phyloP scores from a whole-genome alignment of 208 protist genomes.

The Entamoeba invadens region DNA sequence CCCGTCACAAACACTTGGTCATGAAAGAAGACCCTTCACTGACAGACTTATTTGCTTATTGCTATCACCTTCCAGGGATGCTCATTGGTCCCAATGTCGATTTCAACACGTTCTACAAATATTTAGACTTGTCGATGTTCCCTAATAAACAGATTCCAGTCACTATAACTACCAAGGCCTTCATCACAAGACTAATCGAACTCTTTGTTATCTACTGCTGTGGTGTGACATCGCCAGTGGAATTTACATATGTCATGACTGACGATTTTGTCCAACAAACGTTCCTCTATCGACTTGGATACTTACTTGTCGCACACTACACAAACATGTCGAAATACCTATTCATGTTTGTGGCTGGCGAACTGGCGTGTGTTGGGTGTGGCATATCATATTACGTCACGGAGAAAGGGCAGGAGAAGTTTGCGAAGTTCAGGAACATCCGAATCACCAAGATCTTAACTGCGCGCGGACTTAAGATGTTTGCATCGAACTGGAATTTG shows the following conservation, averaged over 20 bases:
- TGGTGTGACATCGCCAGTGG: neutral
- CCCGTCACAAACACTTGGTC: neutral
- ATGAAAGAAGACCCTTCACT: neutral
- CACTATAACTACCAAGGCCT: neutral
- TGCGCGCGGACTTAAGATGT: neutral
- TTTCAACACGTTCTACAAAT: neutral
- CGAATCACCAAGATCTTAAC: neutral
- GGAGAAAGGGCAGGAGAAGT: neutral
- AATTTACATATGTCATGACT: neutral
- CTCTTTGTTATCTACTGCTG: neutral
- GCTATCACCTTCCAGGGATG: neutral
- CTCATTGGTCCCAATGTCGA: neutral
- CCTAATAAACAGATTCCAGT: neutral
- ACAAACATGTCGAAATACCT: neutral
- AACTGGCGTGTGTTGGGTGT: neutral
- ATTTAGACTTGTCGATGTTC: neutral
- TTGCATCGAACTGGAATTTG: neutral
- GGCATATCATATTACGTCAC: neutral
- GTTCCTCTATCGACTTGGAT: neutral
- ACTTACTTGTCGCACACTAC: neutral
- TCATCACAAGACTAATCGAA: neutral
- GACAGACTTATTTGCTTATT: neutral
- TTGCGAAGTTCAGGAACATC: neutral
- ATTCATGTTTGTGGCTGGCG: neutral
- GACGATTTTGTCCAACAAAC: neutral